Conservation (phyloP, 2,329 filamentous ascomycete genomes). For the Pseudogymnoascus pannorum region DNA sequence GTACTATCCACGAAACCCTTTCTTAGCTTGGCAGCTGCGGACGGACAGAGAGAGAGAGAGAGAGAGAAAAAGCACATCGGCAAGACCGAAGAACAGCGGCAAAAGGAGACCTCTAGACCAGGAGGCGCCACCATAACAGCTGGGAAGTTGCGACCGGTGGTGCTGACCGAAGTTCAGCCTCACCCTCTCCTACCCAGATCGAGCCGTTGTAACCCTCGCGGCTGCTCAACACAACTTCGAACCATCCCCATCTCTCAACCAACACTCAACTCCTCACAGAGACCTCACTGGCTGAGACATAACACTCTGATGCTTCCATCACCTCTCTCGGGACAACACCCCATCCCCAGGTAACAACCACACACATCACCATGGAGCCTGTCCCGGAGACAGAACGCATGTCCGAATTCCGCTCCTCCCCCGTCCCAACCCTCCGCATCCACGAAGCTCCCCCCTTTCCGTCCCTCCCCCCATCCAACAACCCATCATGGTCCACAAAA, state of each 20-base stretch:
- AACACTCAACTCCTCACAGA: not conserved
- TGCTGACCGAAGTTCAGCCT: not conserved
- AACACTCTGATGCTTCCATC: not conserved
- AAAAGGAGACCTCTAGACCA: not conserved
- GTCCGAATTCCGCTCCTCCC: conserved; percentile 56
- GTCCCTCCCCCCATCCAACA: not conserved
- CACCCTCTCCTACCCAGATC: not conserved
- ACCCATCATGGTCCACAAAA: conserved; percentile 30
- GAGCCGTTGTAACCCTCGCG: not conserved
- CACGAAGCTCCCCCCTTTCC: conserved; percentile 20
- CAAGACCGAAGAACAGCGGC: not conserved
- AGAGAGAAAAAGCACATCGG: too few relatives aligned
- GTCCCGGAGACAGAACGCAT: conserved; percentile 62
- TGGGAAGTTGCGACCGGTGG: not conserved
- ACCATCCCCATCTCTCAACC: not conserved
- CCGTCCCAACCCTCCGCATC: conserved; percentile 47
- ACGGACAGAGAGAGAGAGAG: not conserved
- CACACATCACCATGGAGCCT: conserved; percentile 49
- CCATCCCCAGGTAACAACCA: not conserved
- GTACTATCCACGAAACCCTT: not conserved
- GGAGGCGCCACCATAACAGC: not conserved
- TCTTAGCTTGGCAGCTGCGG: not conserved
- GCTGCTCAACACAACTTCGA: not conserved
- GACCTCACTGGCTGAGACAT: not conserved
- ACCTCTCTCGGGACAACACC: not conserved